Conservation (phyloP, 768 basidiomycete species). For the Lactarius pseudohatsudake region DNA sequence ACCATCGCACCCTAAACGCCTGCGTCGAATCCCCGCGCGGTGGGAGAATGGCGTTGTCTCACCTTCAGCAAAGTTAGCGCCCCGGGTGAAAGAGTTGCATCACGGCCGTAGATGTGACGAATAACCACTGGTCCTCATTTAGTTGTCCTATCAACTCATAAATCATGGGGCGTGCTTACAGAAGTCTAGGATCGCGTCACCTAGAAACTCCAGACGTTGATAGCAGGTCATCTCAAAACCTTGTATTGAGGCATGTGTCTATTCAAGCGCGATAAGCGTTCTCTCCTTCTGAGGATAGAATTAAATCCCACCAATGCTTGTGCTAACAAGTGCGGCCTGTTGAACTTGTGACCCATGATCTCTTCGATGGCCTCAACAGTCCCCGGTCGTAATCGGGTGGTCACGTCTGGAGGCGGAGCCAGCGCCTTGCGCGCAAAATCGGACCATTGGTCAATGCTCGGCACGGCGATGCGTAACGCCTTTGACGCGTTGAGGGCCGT, state of each 20-base stretch:
- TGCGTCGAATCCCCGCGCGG: slow-evolving; percentile 8
- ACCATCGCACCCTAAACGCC: slow-evolving; percentile 74
- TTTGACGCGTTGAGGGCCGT: slow-evolving; percentile 63
- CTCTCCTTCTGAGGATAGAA: neutral
- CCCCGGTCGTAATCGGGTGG: slow-evolving; percentile 47
- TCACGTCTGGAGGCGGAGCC: slow-evolving; percentile 44
- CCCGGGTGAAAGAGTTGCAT: slow-evolving; percentile 67
- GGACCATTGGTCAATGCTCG: slow-evolving; percentile 63
- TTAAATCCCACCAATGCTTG: slow-evolving; percentile 64
- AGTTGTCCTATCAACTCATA: slow-evolving; percentile 1
- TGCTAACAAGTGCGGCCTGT: slow-evolving; percentile 59
- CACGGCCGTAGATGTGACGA: slow-evolving; percentile 62
- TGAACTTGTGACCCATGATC: slow-evolving; percentile 64
- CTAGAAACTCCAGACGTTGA: slow-evolving; percentile 81
- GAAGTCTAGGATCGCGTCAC: slow-evolving; percentile 84
- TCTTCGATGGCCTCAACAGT: slow-evolving; percentile 57
- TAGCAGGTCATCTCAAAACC: slow-evolving; percentile 58
- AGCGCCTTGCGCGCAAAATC: slow-evolving; percentile 59
- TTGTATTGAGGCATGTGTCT: slow-evolving; percentile 70
- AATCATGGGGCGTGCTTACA: slow-evolving; percentile 45
- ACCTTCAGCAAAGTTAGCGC: slow-evolving; percentile 81
- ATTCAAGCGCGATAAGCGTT: slow-evolving; percentile 13
- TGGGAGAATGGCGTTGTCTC: slow-evolving; percentile 10
- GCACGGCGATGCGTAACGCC: slow-evolving; percentile 63
- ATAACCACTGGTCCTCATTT: slow-evolving; percentile 57